Conservation (phyloP, 2,329 filamentous ascomycete genomes). For the Coniella vitis region DNA sequence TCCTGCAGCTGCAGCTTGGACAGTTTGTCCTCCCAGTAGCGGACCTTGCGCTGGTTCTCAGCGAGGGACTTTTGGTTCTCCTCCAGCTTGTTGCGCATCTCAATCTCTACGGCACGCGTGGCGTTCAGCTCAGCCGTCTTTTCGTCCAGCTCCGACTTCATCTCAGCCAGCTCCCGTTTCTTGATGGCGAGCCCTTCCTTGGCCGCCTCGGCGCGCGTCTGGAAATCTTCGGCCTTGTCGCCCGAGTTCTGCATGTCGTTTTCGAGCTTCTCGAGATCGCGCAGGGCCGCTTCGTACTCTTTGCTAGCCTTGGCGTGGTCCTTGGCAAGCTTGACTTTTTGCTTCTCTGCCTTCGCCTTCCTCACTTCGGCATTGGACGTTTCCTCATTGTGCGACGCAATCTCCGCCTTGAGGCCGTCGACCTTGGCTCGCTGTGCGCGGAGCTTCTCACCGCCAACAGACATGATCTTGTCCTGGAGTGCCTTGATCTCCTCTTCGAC, state of each 20-base stretch:
- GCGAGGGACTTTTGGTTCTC: constrained; percentile 84
- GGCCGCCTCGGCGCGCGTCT: constrained; percentile 70
- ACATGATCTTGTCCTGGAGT: constrained; percentile 96
- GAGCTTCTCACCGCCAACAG: constrained; percentile 89
- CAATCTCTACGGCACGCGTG: constrained; percentile 83
- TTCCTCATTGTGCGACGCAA: constrained; percentile 71
- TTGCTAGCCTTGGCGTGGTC: constrained; percentile 69
- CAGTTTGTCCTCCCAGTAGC: constrained; percentile 87
- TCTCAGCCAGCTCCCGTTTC: constrained; percentile 68
- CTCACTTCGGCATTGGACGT: constrained; percentile 81
- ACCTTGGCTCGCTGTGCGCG: constrained; percentile 86
- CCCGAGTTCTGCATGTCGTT: constrained; percentile 72
- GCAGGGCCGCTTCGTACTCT: constrained; percentile 65
- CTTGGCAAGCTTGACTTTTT: constrained; percentile 79
- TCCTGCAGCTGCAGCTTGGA: constrained; percentile 78
- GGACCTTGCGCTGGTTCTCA: constrained; percentile 78
- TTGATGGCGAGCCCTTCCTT: constrained; percentile 70
- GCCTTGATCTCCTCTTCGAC: constrained; percentile 89
- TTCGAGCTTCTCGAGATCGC: constrained; percentile 72
- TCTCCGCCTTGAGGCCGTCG: constrained; percentile 80
- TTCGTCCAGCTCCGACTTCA: constrained; percentile 83
- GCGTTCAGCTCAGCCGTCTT: constrained; percentile 83
- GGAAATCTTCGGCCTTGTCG: constrained; percentile 65
- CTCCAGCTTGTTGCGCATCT: constrained; percentile 97
- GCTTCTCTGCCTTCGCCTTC: constrained; percentile 90